Percentiles rank a stretch among this genome's conserved stretches.
Evolutionary conservation across 345 rosid species (phyloP).

Genomic region (Citrus hindsii): DNA sequence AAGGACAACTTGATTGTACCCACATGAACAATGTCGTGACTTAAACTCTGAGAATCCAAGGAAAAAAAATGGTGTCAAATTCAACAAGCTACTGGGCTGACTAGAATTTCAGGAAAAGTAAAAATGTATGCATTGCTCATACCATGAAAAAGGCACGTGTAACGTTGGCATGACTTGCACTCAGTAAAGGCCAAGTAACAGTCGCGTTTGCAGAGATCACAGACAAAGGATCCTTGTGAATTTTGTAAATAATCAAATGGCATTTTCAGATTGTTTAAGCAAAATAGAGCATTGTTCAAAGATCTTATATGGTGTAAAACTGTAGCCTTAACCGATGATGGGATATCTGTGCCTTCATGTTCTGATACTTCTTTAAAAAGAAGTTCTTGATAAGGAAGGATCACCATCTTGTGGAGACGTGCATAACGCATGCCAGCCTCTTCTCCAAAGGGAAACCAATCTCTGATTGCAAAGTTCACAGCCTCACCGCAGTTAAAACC

Average conservation of each 20-base stretch:
- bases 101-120: not conserved
- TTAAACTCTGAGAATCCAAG: slow-evolving; percentile 27
- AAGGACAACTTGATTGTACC: slow-evolving; percentile 26
- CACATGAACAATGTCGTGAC: slow-evolving; percentile 38
- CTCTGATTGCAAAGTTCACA: slow-evolving; percentile 57
- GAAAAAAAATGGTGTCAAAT: not conserved
- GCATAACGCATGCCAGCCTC: slow-evolving; percentile 57
- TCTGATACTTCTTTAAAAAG: slow-evolving; percentile 46
- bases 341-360: not conserved
- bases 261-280: not conserved
- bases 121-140: not conserved
- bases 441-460: slow-evolving; percentile 70
- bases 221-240: slow-evolving; percentile 35
- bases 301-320: slow-evolving; percentile 19
- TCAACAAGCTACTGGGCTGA: not conserved
- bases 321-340: slow-evolving; percentile 18
- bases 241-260: slow-evolving; percentile 12
- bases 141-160: slow-evolving; percentile 54
- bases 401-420: slow-evolving; percentile 25
- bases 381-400: slow-evolving; percentile 64
- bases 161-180: slow-evolving; percentile 28
- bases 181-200: slow-evolving; percentile 46
- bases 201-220: slow-evolving; percentile 54
- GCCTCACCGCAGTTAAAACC: slow-evolving; percentile 71
- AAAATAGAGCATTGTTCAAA: not conserved